phyloP scores from a whole-genome alignment of 179 eudicot genomes.

The Beta corolliflora region DNA sequence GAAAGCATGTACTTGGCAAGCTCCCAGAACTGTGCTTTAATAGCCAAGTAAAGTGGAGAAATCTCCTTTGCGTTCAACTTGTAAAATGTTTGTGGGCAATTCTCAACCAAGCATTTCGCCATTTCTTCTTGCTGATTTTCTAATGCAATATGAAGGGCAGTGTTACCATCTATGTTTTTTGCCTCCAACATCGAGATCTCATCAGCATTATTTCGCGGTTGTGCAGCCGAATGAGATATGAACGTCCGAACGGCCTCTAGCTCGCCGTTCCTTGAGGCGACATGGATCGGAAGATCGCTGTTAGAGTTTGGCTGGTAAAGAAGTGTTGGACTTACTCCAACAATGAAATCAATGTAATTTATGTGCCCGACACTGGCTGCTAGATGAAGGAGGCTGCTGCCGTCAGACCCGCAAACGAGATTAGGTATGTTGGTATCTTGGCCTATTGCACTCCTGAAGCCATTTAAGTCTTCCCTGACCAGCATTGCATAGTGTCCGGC shows the following conservation, averaged over 20 bases:
- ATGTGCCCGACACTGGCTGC: not conserved
- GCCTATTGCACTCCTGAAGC: too few relatives aligned
- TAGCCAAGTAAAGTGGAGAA: conserved; percentile 27
- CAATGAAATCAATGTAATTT: not conserved
- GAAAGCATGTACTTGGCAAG: conserved; percentile 24
- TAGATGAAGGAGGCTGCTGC: conserved; percentile 7
- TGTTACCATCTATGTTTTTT: conserved; percentile 10
- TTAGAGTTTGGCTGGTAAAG: not conserved
- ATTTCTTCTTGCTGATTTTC: conserved; percentile 9
- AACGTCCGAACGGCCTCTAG: not conserved
- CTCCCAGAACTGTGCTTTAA: conserved; percentile 10
- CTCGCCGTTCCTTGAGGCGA: conserved; percentile 8
- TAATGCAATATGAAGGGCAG: conserved; percentile 27
- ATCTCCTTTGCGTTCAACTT: not conserved
- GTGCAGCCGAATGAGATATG: not conserved
- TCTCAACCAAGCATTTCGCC: conserved; percentile 7
- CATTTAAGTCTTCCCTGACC: too few relatives aligned
- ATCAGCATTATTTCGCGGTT: too few relatives aligned
- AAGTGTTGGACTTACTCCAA: not conserved
- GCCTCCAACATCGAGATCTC: not conserved
- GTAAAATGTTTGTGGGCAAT: not conserved
- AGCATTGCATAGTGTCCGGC: too few relatives aligned
- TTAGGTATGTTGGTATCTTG: too few relatives aligned
- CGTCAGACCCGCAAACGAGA: too few relatives aligned
- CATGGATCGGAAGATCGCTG: conserved; percentile 22